Conservation (phyloP, 1,284 basidiomycete species). For the Cutaneotrichosporon sp. region DNA sequence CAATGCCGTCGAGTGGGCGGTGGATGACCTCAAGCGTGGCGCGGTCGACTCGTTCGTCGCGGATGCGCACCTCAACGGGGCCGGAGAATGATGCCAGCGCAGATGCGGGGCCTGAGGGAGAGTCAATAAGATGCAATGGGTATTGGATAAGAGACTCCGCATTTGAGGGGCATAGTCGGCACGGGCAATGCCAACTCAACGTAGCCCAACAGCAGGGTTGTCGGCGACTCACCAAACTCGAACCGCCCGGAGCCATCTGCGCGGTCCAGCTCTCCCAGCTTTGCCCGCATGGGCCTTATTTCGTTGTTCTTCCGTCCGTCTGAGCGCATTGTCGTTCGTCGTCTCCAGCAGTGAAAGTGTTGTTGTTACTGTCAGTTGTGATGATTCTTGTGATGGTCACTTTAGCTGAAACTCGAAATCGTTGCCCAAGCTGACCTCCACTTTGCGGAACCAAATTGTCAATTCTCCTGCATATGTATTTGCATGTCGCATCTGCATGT, state of each 20-base stretch:
- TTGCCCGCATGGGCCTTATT: slow-evolving; percentile 8
- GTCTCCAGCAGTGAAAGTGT: not conserved
- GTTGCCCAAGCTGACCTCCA: too few relatives aligned
- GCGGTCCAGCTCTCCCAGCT: slow-evolving; percentile 32
- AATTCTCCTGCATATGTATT: too few relatives aligned
- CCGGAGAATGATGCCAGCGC: slow-evolving; percentile 51
- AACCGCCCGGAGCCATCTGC: slow-evolving; percentile 47
- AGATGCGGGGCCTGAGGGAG: slow-evolving; percentile 43
- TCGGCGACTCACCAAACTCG: slow-evolving; percentile 44
- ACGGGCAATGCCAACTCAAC: too few relatives aligned
- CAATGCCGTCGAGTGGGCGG: slow-evolving; percentile 51
- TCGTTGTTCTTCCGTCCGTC: slow-evolving; percentile 13
- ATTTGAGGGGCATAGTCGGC: too few relatives aligned
- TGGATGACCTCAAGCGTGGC: slow-evolving; percentile 54
- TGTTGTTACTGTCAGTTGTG: not conserved
- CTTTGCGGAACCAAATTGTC: too few relatives aligned
- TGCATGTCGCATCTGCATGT: too few relatives aligned
- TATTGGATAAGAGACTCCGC: too few relatives aligned
- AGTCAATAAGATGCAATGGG: too few relatives aligned
- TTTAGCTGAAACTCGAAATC: too few relatives aligned
- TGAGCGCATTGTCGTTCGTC: slow-evolving; percentile 6
- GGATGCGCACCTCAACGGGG: slow-evolving; percentile 53
- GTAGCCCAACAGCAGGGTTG: too few relatives aligned
- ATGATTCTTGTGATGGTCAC: too few relatives aligned
- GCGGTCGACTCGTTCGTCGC: slow-evolving; percentile 53